Evolutionary conservation across 2,329 filamentous ascomycete species (phyloP).

Genomic region (Aureobasidium sp.): DNA sequence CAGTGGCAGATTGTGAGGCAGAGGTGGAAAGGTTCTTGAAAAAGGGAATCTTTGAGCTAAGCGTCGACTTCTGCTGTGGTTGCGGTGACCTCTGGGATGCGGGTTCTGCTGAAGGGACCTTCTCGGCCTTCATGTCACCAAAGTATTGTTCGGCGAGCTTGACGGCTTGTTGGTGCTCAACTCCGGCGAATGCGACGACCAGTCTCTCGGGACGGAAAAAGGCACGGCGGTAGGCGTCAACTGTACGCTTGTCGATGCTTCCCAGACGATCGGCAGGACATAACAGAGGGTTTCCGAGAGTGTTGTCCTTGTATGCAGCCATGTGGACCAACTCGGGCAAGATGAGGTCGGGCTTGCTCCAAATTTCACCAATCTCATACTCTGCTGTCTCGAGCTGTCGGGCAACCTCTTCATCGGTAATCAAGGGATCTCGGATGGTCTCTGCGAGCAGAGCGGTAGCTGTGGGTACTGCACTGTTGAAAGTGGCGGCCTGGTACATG

Average conservation of each 20-base stretch:
- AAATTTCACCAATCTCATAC: constrained; percentile 96
- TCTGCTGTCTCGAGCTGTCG: constrained; percentile 85
- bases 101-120: constrained; percentile 12
- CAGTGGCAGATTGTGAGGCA: constrained; percentile 54
- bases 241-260: constrained; percentile 64
- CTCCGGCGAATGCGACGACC: constrained; percentile 90
- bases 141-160: constrained; percentile 77
- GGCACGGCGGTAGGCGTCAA: constrained; percentile 69
- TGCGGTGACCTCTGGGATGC: constrained; percentile 27
- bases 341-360: constrained; percentile 94
- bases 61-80: constrained; percentile 52
- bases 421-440: constrained; percentile 77
- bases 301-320: constrained; percentile 93
- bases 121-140: constrained; percentile 66
- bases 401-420: constrained; percentile 79
- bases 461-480: constrained; percentile 82
- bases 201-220: constrained; percentile 89
- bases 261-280: constrained; percentile 79
- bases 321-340: constrained; percentile 92
- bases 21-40: constrained; percentile 83
- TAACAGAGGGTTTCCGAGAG: constrained; percentile 83
- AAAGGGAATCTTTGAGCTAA: constrained; percentile 81
- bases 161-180: constrained; percentile 74
- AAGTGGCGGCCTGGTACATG: constrained; percentile 98
- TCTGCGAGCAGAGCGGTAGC: constrained; percentile 83